These are phyloP conservation scores for Caloboletus inedulis DNA, from an alignment of 1,284 basidiomycete species.

Conservation along the genomic window DNA sequence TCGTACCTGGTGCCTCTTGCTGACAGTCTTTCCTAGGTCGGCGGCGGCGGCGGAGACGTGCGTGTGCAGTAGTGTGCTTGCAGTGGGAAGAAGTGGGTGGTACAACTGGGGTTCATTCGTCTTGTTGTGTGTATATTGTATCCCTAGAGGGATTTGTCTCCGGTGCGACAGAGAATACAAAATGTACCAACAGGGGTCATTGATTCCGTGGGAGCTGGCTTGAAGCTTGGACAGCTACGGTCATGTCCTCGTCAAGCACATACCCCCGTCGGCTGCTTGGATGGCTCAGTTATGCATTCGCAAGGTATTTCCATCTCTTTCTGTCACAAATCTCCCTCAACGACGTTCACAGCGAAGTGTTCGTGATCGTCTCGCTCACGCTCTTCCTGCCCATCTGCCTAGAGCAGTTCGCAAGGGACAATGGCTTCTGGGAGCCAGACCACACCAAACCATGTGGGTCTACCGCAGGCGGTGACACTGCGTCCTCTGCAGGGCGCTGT, in stretches of 20 bases:
- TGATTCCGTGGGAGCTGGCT: not conserved
- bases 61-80: not conserved
- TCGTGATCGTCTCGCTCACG: slow-evolving; percentile 75
- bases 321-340: not conserved
- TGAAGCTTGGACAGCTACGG: not conserved
- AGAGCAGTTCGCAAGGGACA: slow-evolving; percentile 81
- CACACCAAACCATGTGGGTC: slow-evolving; percentile 49
- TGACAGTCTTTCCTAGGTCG: slow-evolving; percentile 10
- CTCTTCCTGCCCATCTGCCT: slow-evolving; percentile 80
- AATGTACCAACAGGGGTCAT: not conserved
- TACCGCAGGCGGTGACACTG: slow-evolving; percentile 16
- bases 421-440: slow-evolving; percentile 68
- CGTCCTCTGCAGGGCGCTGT: slow-evolving; percentile 46
- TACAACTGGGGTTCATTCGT: not conserved
- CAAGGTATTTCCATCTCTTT: slow-evolving; percentile 45
- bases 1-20: not conserved
- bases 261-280: slow-evolving; percentile 54
- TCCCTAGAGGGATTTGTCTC: no score
- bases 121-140: not conserved
- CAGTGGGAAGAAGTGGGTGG: not conserved
- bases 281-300: slow-evolving; percentile 77
- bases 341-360: slow-evolving; percentile 59
- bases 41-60: slow-evolving; percentile 12
- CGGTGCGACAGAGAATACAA: not conserved
- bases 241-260: slow-evolving; percentile 8